Evolutionary conservation across 176 grass and related monocot species (phyloP), one percentile per base, ranked within the genome.

Genomic region (Puya raimondii): DNA sequence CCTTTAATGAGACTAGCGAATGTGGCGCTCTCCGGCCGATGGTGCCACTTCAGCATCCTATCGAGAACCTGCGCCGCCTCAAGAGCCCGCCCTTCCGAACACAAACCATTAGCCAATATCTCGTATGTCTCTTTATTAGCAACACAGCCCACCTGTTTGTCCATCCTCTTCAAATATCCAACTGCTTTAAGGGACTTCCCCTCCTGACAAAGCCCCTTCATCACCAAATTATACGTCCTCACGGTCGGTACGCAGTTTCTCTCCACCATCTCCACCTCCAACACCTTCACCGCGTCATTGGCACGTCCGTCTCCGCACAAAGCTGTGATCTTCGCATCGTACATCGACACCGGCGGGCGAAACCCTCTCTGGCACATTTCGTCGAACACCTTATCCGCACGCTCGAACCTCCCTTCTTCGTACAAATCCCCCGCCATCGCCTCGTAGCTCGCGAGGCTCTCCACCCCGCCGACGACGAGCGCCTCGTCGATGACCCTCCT

Each of bases 341-440:
- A 81, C 50, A 96, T 87, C 48, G 49, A 58, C 5, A 83, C 49
- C 25, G 88, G 79, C 49, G 83, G 79, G 64, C 10, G 74, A 85
- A 96, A 96, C 49, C 83, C 83, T 72, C 81, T 96, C 23, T 67
- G 79, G 13, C 14, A 63, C 88, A 91, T 91, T 78, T 89, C 81
- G 61, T 81, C 52, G 27, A 89, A 87, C 86, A 96, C 72, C 23
- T 81, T 88, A n/a, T 74, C 72, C 12, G 86, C 88, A 73, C 69
- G 73, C 5, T 64, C 76, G 63, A 83, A 84, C 29, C 76, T 70
- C 10, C 83, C 80, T 71, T 96, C 88, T 0, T 80, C 67, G 4
- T 76, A 96, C 54, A 91, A 70, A 63, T 89, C 81, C 48, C 58
- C 9, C 51, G 80, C 42, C 48, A 96, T 76, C 17, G 79, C 78